Conservation (phyloP, 164 flowering plant genomes). For the Amborella trichopoda region DNA sequence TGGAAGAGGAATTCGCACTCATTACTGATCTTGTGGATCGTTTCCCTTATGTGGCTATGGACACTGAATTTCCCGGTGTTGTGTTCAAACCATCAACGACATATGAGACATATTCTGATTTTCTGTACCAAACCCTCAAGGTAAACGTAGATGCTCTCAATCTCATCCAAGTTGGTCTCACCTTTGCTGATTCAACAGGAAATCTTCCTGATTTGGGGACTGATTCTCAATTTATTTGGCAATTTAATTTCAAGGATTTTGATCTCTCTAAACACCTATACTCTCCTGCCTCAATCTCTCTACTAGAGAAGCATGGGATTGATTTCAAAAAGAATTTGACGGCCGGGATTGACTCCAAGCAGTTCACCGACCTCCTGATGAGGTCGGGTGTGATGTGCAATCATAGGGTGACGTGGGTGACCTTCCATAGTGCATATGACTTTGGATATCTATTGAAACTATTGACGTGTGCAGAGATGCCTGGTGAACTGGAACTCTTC, state of each 20-base stretch:
- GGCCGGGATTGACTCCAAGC: conserved; percentile 26
- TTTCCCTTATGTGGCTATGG: conserved; percentile 18
- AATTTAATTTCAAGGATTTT: conserved; percentile 46
- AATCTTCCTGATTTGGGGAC: conserved; percentile 43
- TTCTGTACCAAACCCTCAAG: conserved; percentile 29
- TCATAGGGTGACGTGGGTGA: conserved; percentile 42
- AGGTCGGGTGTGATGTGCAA: conserved; percentile 47
- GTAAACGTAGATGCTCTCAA: conserved; percentile 33
- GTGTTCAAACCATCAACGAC: conserved; percentile 8
- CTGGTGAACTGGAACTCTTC: conserved; percentile 23
- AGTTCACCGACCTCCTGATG: conserved; percentile 44
- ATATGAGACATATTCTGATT: conserved; percentile 3
- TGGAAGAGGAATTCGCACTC: conserved; percentile 15
- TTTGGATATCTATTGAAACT: conserved; percentile 47
- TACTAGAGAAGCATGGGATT: conserved; percentile 33
- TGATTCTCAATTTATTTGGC: conserved; percentile 29
- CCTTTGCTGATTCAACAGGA: conserved; percentile 33
- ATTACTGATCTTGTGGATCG: conserved; percentile 13
- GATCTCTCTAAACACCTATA: conserved; percentile 23
- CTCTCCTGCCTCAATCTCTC: conserved; percentile 31
- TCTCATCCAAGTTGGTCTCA: conserved; percentile 46
- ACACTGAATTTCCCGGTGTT: conserved; percentile 28
- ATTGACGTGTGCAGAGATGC: conserved; percentile 21
- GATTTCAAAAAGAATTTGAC: conserved; percentile 32
- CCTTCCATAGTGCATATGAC: conserved; percentile 50